Percentiles rank a stretch among this genome's conserved stretches.
These are phyloP conservation scores for Lachancea quebecensis DNA, from an alignment of 805 yeast genomes.

Conservation along the genomic window DNA sequence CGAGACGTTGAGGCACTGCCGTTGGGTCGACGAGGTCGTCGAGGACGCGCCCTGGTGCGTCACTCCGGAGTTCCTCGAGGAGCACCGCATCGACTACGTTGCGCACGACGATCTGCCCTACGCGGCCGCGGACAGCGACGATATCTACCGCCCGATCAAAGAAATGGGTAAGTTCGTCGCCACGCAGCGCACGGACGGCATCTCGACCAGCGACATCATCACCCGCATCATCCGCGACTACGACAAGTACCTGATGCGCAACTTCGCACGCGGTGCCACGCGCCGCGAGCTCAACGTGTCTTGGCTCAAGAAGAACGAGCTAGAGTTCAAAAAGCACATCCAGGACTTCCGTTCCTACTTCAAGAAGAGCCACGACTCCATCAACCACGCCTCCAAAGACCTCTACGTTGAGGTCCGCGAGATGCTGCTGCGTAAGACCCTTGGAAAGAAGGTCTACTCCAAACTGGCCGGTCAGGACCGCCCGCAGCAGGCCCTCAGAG, in stretches of 20 bases:
- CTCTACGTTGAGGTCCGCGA: conserved; percentile 80
- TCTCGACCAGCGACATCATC: conserved; percentile 91
- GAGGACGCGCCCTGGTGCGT: conserved; percentile 96
- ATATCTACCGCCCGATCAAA: conserved; percentile 88
- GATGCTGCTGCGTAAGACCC: conserved; percentile 38
- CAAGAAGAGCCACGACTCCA: conserved; percentile 62
- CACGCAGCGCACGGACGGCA: conserved; percentile 95
- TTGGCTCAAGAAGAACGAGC: conserved; percentile 95
- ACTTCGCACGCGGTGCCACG: conserved; percentile 96
- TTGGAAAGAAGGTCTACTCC: conserved; percentile 29
- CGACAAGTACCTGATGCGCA: conserved; percentile 93
- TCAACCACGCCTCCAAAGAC: conserved; percentile 72
- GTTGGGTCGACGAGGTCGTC: conserved; percentile 96
- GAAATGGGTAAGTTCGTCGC: conserved; percentile 84
- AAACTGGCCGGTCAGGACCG: conserved; percentile 36
- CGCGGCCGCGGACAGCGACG: conserved; percentile 82
- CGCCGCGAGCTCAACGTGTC: conserved; percentile 93
- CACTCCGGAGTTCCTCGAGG: conserved; percentile 66
- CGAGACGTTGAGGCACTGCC: conserved; percentile 88
- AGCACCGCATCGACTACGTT: conserved; percentile 87
- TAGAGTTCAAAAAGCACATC: conserved; percentile 87
- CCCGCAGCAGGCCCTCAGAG: conserved; percentile 48
- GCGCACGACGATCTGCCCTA: conserved; percentile 98
- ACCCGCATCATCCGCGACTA: conserved; percentile 92
- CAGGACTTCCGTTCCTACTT: conserved; percentile 81